These are phyloP conservation scores for Cunninghamia lanceolata DNA, from an alignment of 75 land plant genomes.

Conservation along the genomic window DNA sequence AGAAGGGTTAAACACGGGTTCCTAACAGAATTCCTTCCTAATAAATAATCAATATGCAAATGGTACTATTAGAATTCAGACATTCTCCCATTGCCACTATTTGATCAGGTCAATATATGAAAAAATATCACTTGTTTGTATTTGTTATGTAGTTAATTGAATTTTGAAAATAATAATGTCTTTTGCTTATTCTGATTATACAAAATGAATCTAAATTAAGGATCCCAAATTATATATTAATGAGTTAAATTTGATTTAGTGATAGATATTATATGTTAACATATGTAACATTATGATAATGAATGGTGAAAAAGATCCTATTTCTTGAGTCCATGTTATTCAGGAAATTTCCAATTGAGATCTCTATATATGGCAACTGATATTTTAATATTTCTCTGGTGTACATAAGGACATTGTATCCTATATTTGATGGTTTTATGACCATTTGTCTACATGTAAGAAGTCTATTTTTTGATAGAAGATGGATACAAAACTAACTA, in stretches of 20 bases:
- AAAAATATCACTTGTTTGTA: background rate
- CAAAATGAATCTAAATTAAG: background rate
- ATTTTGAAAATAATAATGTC: background rate
- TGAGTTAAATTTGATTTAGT: background rate
- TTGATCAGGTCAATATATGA: background rate
- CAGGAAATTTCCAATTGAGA: background rate
- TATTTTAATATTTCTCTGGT: background rate
- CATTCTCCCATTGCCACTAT: too few species aligned
- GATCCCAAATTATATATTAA: background rate
- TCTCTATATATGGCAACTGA: background rate
- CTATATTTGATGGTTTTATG: background rate
- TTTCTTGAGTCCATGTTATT: background rate
- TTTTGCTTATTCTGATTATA: background rate
- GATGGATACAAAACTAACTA: background rate
- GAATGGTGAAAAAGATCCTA: background rate
- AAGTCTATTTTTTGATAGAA: background rate
- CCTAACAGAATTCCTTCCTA: too few species aligned
- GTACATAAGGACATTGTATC: background rate
- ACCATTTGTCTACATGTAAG: background rate
- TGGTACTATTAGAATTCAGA: too few species aligned
- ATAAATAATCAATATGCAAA: too few species aligned
- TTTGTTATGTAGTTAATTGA: background rate
- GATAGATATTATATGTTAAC: background rate
- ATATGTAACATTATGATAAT: background rate
- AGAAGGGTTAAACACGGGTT: too few species aligned